A percentile compares a stretch with the other conserved stretches of the same genome.
Conservation (phyloP, 441 rosid species). For the Biscutella laevigata region DNA sequence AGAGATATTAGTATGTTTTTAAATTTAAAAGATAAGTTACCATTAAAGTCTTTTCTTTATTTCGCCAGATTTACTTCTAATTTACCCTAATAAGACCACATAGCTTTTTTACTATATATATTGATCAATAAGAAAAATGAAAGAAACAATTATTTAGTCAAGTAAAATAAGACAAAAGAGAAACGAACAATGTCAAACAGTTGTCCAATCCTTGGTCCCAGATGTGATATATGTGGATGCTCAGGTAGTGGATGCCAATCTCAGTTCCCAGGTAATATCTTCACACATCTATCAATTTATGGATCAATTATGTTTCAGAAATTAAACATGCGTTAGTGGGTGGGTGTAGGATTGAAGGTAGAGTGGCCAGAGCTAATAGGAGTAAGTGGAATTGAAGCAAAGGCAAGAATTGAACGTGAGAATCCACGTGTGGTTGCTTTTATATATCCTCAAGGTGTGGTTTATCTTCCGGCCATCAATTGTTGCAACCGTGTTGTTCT, state of each 20-base stretch:
- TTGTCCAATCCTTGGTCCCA: constrained; percentile 8
- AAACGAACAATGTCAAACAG: not conserved
- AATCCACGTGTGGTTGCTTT: not conserved
- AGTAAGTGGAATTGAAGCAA: not conserved
- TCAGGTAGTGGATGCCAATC: constrained; percentile 12
- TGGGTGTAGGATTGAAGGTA: constrained; percentile 9
- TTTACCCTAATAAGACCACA: no score
- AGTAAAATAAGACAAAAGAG: not conserved
- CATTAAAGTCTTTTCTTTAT: no score
- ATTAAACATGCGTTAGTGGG: not conserved
- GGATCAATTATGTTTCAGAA: no score
- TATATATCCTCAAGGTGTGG: not conserved
- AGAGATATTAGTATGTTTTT: no score
- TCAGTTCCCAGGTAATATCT: constrained; percentile 11
- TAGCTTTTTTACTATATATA: no score
- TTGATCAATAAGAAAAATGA: not conserved
- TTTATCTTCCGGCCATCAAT: not conserved
- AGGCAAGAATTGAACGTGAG: not conserved
- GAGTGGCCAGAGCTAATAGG: constrained; percentile 11
- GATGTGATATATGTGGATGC: not conserved
- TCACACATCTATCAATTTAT: no score
- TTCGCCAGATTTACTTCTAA: no score
- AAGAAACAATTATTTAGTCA: not conserved
- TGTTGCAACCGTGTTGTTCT: not conserved
- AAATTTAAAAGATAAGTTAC: no score